phyloP scores from a whole-genome alignment of 441 rosid genomes.

The Croton laevigatus region DNA sequence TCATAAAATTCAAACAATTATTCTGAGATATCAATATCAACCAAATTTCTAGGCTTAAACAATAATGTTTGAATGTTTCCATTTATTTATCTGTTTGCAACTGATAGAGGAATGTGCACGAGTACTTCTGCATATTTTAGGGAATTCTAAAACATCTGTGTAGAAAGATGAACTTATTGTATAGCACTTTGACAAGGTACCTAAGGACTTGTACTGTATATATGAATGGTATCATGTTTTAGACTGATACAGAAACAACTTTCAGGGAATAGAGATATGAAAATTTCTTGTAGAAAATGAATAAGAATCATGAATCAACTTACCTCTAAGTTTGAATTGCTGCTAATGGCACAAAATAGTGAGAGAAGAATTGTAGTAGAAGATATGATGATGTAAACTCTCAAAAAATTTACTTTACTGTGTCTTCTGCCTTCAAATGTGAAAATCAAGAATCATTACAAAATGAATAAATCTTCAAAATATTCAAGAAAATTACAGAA shows the following conservation, averaged over 20 bases:
- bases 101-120: background rate
- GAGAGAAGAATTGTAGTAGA: slow-evolving; percentile 39
- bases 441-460: slow-evolving; percentile 12
- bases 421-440: slow-evolving; percentile 52
- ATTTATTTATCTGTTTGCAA: background rate
- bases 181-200: background rate
- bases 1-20: slow-evolving; percentile 3
- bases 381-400: slow-evolving; percentile 44
- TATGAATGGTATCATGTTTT: background rate
- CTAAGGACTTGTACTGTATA: background rate
- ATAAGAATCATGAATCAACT: background rate
- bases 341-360: slow-evolving; percentile 33
- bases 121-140: background rate
- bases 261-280: background rate
- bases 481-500: background rate
- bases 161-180: too few species aligned
- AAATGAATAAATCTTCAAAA: slow-evolving; percentile 1
- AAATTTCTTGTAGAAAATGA: background rate
- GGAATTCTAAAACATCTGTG: background rate
- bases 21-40: background rate
- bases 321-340: slow-evolving; percentile 48
- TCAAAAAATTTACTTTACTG: slow-evolving; percentile 53
- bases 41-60: background rate
- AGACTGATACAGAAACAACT: background rate
- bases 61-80: background rate